Evolutionary conservation across 179 eudicot species (phyloP).

Genomic region (Beta corolliflora): DNA sequence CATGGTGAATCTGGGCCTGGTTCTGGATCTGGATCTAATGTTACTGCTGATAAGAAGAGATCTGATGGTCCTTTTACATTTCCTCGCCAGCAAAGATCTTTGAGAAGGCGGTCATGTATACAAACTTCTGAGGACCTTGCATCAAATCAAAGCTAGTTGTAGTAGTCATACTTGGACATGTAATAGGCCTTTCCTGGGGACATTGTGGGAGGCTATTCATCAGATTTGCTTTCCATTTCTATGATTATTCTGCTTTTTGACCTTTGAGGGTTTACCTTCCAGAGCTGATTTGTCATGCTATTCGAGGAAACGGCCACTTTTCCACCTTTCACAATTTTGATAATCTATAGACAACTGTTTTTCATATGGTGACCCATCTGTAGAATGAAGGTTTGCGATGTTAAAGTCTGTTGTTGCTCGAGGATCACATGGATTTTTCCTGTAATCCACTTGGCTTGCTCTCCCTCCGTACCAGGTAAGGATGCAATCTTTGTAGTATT

Average conservation of each 20-base stretch:
- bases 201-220: too few relatives aligned
- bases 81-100: constrained; percentile 50
- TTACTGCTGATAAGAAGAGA: constrained; percentile 30
- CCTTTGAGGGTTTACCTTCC: not conserved
- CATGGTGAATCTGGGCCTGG: constrained; percentile 28
- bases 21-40: constrained; percentile 25
- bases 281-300: constrained; percentile 6
- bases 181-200: not conserved
- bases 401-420: constrained; percentile 1
- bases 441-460: constrained; percentile 4
- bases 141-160: constrained; percentile 9
- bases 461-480: constrained; percentile 27
- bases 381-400: constrained; percentile 7
- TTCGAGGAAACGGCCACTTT: constrained; percentile 4
- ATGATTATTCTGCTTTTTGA: constrained; percentile 4
- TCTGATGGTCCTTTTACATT: constrained; percentile 41
- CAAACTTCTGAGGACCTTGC: constrained; percentile 8
- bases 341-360: constrained; percentile 4
- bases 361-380: constrained; percentile 10
- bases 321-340: constrained; percentile 14
- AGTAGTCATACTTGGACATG: constrained; percentile 8
- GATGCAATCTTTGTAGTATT: constrained; percentile 9
- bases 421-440: constrained; percentile 18
- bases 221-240: constrained; percentile 16
- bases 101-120: constrained; percentile 17